Evolutionary conservation across 257 asterid genomes (phyloP), one percentile per base, ranked within the genome.

Genomic region (Fraxinus pennsylvanica): DNA sequence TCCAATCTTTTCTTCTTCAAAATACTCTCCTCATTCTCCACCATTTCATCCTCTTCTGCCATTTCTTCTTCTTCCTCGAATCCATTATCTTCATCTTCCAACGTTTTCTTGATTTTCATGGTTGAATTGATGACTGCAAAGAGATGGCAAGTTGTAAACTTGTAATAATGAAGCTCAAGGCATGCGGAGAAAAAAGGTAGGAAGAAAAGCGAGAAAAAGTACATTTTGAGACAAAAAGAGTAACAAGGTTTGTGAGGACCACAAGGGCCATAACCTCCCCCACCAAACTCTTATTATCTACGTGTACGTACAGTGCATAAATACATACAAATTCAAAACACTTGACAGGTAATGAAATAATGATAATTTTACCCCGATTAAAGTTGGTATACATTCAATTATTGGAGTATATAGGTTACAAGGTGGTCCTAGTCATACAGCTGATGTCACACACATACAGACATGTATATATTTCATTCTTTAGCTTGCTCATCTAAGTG

Each of bases 1-100:
- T 82, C 81, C 78, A 70, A 21, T 68, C 38, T 86, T 72, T 83
- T 86, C 84, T 74, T 83, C 89, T 86, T 85, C 85, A 82, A 73
- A n/a, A 61, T 47, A 72, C 75, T 36, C 71, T 69, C 82, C 72
- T 36, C 82, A 33, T 71, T 45, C n/a, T 45, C 57, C 43, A 41
- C 71, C 73, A 68, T 54, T 35, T n/a, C 74, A 5, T 0, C 74
- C 19, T 70, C 83, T 36, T 54, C 67, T 13, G 43, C 76, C 13
- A 14, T 72, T 1, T 29, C 79, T 5, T 69, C 79, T 22, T 69
- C 79, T 22, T 75, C 81, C 25, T 33, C 78, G 2, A 65, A 52
- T 7, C 68, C 76, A 63, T n/a, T 75, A 6, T 73, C 84, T 41
- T 76, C 87, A 15, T 82, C 86, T 2, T 73, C 86, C 68, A 45